Base-by-base conservation (phyloP, 345 rosid species). In the Combretum micranthum region DNA sequence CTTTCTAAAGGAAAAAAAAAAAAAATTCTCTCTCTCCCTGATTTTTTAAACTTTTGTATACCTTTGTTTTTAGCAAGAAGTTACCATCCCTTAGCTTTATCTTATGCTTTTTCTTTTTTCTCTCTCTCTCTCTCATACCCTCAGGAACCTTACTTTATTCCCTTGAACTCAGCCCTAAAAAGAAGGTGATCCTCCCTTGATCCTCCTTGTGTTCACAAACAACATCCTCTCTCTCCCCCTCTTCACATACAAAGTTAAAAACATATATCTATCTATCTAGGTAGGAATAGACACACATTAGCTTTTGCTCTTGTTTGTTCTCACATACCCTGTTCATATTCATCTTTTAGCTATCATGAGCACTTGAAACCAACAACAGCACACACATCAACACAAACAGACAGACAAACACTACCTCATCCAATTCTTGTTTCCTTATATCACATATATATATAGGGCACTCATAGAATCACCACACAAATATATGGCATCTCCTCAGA, bases 401-500 rank as follows among this genome's bases (percentile, higher is more conserved):
- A 32, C 39, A 32, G 39, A 32, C 9, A 32, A n/a, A 32, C 39
- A 7, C 9, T 32, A 32, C 39, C 9, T 11, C 39, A 32, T 3
- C 5, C 39, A 32, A 32, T 32, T 32, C 39, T 32, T 32, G 39
- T 4, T 32, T 4, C n/a, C 39, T 32, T 32, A 7, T 32, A 32
- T 32, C n/a, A n/a, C n/a, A n/a, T n/a, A n/a, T n/a, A n/a, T 32
- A 4, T 32, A 3, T 32, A 32, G 39, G 39, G 39, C 9, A 20
- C 14, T 16, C 15, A 22, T 19, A 9, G 2, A 19, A 52, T 42
- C 48, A 14, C 15, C n/a, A n/a, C n/a, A n/a, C n/a, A n/a, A n/a
- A n/a, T n/a, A 18, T 44, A 87, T 87, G 97, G 83, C 93, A 53
- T 83, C 92, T 21, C 81, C 90, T 79, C 97, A 14, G 96, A 90